Conservation (phyloP, 2,329 filamentous ascomycete genomes). For the Fusarium abutilonis region DNA sequence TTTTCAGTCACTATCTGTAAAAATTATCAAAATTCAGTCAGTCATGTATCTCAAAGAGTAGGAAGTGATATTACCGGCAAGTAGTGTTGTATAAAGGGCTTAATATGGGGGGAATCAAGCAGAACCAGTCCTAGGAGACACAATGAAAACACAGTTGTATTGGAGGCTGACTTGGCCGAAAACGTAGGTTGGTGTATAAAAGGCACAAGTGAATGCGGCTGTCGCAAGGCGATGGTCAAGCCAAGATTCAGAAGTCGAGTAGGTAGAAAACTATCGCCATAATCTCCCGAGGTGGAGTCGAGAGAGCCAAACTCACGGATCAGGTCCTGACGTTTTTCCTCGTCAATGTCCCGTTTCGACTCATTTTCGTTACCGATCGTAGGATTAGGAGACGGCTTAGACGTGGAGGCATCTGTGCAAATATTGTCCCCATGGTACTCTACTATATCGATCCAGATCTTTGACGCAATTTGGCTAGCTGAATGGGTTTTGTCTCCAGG, state of each 20-base stretch:
- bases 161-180: slow-evolving; percentile 4
- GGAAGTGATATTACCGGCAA: not conserved
- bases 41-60: not conserved
- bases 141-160: not conserved
- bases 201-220: slow-evolving; percentile 3
- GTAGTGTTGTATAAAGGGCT: not conserved
- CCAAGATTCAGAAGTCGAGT: slow-evolving; percentile 5
- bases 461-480: not conserved
- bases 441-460: not conserved
- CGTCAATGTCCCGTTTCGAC: slow-evolving; percentile 8
- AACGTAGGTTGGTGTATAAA: slow-evolving; percentile 18
- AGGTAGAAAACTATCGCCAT: not conserved
- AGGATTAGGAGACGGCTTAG: not conserved
- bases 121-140: not conserved
- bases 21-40: not conserved
- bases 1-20: slow-evolving; percentile 1
- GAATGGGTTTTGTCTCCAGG: not conserved
- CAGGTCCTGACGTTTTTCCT: slow-evolving; percentile 4
- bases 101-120: not conserved
- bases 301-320: not conserved
- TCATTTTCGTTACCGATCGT: slow-evolving; percentile 4
- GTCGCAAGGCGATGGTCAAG: slow-evolving; percentile 7
- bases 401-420: not conserved
- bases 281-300: fast-evolving
- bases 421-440: not conserved